phyloP scores from a whole-genome alignment of 148 eudicot species.

The Polygonum aviculare region DNA sequence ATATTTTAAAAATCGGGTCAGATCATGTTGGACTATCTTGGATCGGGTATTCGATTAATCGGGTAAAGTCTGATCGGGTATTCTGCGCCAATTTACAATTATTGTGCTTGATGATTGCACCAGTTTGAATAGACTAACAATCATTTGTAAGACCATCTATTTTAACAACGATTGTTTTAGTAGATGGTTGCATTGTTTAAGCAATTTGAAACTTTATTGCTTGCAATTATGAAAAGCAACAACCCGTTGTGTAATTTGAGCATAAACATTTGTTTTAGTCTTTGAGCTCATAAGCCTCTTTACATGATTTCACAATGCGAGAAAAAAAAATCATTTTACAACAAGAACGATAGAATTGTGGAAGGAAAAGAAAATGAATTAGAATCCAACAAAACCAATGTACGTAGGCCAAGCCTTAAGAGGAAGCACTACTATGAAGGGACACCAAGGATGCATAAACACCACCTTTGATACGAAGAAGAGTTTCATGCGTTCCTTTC shows the following conservation, averaged over 20 bases:
- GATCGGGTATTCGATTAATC: no score
- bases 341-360: background rate
- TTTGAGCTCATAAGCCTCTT: background rate
- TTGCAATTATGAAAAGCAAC: no score
- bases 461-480: constrained; percentile 47
- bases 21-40: no score
- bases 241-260: background rate
- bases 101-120: no score
- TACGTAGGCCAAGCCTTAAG: background rate
- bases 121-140: no score
- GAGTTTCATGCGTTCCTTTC: constrained; percentile 55
- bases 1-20: no score
- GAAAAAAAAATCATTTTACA: background rate
- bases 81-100: no score
- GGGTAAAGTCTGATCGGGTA: no score
- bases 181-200: no score
- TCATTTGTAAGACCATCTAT: no score
- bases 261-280: background rate
- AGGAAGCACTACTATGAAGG: constrained; percentile 35
- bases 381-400: background rate
- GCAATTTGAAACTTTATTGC: background rate
- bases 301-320: background rate
- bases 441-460: constrained; percentile 52
- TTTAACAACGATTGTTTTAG: no score
- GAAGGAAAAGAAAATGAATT: background rate